Conservation (phyloP, 78 protist genomes). For the Dictyostelium citrinum region DNA sequence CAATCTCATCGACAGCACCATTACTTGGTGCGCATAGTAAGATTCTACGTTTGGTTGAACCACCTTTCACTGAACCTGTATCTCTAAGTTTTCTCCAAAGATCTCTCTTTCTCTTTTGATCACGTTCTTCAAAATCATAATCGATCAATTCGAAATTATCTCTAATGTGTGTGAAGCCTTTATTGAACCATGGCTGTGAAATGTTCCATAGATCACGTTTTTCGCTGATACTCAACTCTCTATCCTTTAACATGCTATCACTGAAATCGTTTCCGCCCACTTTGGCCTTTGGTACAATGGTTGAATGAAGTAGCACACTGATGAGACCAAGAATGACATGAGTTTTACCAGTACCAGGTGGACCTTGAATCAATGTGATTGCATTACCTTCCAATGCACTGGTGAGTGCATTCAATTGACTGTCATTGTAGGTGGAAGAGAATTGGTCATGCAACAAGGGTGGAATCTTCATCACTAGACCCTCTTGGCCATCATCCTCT, state of each 20-base stretch:
- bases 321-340: constrained; percentile 64
- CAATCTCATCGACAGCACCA: constrained; percentile 91
- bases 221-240: neutral
- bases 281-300: constrained; percentile 17
- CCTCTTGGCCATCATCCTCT: neutral
- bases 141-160: constrained; percentile 37
- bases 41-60: constrained; percentile 14
- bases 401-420: constrained; percentile 59
- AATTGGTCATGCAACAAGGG: constrained; percentile 31
- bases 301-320: constrained; percentile 58
- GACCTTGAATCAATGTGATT: constrained; percentile 74
- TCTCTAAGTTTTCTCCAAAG: constrained; percentile 54
- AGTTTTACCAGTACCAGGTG: constrained; percentile 80
- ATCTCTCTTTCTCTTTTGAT: constrained; percentile 57
- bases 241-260: neutral
- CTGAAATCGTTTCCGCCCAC: neutral
- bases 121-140: constrained; percentile 39
- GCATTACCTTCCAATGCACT: constrained; percentile 35
- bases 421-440: constrained; percentile 5
- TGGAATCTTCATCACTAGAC: constrained; percentile 48
- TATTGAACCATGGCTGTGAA: constrained; percentile 62
- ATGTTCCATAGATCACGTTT: constrained; percentile 22
- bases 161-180: neutral
- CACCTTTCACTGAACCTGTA: constrained; percentile 10
- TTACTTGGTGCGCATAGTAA: constrained; percentile 90